Base-by-base conservation (phyloP, 805 yeast genomes). In the Yarrowia sp. region DNA sequence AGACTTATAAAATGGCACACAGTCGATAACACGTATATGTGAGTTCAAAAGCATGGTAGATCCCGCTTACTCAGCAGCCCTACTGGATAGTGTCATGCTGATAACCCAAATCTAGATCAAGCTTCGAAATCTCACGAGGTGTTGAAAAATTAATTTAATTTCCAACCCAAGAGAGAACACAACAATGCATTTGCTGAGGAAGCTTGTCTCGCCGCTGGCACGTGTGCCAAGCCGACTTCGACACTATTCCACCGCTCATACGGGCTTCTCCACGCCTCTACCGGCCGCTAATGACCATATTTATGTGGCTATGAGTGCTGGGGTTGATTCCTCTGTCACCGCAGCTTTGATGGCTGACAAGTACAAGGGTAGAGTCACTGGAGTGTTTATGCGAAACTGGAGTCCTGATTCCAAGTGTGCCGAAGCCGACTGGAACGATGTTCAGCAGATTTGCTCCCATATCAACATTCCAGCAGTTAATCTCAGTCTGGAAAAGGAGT, bases 351-450 rank as follows among this genome's bases (percentile, higher is more conserved):
- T 90, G 7, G 75, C 79, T n/a, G 72, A 77, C 35, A 83, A 69
- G 43, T 72, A 75, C 51, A 70, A 81, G 69, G 77, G 78, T 2
- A 84, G 88, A 51, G 95, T 89, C 1, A 75, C 81, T 49, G 99
- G 98, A 0, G 80, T 95, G 1, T 93, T 89, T 75, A 95, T 95
- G 98, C 89, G 91, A 43, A 95, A 95, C 76, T 95, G 98, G 98
- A 78, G 73, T 64, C 68, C 72, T 67, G 74, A 70, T 0, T 81
- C 85, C 4, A 79, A 82, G 65, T 92, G 98, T 72, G 83, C 89
- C 5, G 98, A 95, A 69, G 79, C 82, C 16, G 98, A 93, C 70
- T 91, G 97, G 97, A 84, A 83, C 66, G 95, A 89, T 66, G 98
- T 91, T 1, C 83, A 84, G 70, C 73, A 74, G 48, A 88, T 89